Conservation (phyloP, 1,139 yeast genomes). For the Geotrichum fermentans region DNA sequence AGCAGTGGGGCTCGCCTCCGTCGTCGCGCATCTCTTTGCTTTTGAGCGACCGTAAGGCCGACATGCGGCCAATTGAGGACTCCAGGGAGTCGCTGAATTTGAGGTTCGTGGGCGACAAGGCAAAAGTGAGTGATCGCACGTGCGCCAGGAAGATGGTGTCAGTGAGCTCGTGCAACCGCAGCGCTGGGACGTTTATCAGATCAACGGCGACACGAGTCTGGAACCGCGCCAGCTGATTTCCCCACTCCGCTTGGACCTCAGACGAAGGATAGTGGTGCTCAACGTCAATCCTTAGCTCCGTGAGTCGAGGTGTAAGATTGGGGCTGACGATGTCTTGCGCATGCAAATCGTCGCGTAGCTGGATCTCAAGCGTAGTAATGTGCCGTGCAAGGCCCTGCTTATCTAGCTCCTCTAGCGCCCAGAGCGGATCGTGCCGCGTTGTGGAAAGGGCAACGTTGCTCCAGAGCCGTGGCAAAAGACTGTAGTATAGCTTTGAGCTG, state of each 20-base stretch:
- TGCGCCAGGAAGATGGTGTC: constrained; percentile 5
- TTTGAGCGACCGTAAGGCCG: constrained; percentile 6
- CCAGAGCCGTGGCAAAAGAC: constrained; percentile 7
- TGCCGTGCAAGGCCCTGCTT: not conserved
- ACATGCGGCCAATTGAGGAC: constrained; percentile 9
- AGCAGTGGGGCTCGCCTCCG: constrained; percentile 9
- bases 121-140: constrained; percentile 10
- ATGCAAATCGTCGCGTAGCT: not conserved
- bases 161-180: constrained; percentile 7
- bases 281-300: constrained; percentile 3
- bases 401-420: not conserved
- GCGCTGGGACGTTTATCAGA: constrained; percentile 13
- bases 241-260: constrained; percentile 1
- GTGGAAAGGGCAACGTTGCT: not conserved
- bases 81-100: not conserved
- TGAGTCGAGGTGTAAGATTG: not conserved
- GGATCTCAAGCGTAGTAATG: constrained; percentile 1
- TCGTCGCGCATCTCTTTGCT: not conserved
- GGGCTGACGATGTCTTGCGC: not conserved
- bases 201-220: constrained; percentile 2
- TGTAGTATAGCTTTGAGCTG: constrained; percentile 7
- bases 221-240: not conserved
- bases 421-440: not conserved
- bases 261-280: constrained; percentile 1
- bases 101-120: not conserved